These are phyloP conservation scores for Geotrichum carabidarum DNA, from an alignment of 1,139 yeast species.

Conservation along the genomic window DNA sequence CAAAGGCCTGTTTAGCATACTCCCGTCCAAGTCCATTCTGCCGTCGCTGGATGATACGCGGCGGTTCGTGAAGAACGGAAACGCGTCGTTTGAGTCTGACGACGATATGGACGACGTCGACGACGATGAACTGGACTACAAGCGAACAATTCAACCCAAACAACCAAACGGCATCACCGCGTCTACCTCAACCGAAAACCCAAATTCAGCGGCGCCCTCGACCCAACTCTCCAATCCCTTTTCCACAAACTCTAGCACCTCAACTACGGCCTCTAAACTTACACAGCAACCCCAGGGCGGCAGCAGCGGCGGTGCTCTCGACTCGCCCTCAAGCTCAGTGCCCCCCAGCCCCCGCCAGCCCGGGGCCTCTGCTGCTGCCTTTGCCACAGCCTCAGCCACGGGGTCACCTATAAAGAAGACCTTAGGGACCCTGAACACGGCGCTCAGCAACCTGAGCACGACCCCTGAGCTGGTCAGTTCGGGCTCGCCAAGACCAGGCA, in stretches of 20 bases:
- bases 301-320: not conserved
- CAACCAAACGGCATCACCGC: not conserved
- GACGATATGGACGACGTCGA: not conserved
- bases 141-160: not conserved
- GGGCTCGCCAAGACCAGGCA: not conserved
- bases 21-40: slow-evolving; percentile 14
- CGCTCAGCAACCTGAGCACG: too few relatives aligned
- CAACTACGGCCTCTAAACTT: not conserved
- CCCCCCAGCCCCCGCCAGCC: too few relatives aligned
- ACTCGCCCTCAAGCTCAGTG: too few relatives aligned
- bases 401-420: too few relatives aligned
- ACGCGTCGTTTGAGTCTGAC: slow-evolving; percentile 6
- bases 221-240: not conserved
- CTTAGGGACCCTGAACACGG: too few relatives aligned
- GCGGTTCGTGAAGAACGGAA: not conserved
- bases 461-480: too few relatives aligned
- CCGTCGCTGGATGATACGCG: not conserved
- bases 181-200: not conserved
- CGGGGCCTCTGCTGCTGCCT: too few relatives aligned
- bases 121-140: slow-evolving; percentile 1
- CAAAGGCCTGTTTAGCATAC: slow-evolving; percentile 14
- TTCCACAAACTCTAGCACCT: not conserved
- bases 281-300: not conserved
- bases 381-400: too few relatives aligned
- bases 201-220: not conserved